phyloP scores from a whole-genome alignment of 2,329 filamentous ascomycete genomes.

The Emergomyces pasteurianus region DNA sequence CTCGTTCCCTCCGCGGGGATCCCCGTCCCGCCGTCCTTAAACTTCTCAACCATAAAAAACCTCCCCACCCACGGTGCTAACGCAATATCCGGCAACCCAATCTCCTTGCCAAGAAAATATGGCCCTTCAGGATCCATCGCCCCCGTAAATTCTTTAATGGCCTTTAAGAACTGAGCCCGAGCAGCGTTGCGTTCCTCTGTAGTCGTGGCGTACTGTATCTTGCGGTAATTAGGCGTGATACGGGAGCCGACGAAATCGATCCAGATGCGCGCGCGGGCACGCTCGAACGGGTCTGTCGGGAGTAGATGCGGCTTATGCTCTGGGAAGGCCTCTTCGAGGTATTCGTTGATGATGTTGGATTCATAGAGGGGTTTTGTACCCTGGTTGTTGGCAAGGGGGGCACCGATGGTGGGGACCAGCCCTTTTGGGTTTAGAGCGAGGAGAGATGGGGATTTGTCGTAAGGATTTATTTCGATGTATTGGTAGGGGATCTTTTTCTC shows the following conservation, averaged over 20 bases:
- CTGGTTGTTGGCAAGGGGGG: constrained; percentile 10
- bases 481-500: constrained; percentile 65
- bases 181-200: constrained; percentile 31
- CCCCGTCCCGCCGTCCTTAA: constrained; percentile 47
- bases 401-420: constrained; percentile 56
- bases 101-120: constrained; percentile 53
- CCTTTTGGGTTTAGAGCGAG: constrained; percentile 63
- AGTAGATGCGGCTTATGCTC: constrained; percentile 42
- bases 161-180: constrained; percentile 45
- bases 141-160: constrained; percentile 47
- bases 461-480: constrained; percentile 68
- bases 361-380: constrained; percentile 55
- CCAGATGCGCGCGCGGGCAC: constrained; percentile 58
- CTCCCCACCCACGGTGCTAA: constrained; percentile 62
- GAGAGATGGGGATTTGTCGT: constrained; percentile 57
- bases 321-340: constrained; percentile 58
- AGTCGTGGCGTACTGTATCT: constrained; percentile 40
- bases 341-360: constrained; percentile 61
- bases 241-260: constrained; percentile 57
- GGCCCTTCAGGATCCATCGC: constrained; percentile 53
- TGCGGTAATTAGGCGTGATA: constrained; percentile 59
- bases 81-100: constrained; percentile 58
- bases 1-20: constrained; percentile 38
- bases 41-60: constrained; percentile 63
- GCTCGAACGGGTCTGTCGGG: constrained; percentile 50